Evolutionary conservation across 2,329 filamentous ascomycete genomes (phyloP), one percentile per base, ranked within the genome.

Genomic region (Samsoniella hepiali): DNA sequence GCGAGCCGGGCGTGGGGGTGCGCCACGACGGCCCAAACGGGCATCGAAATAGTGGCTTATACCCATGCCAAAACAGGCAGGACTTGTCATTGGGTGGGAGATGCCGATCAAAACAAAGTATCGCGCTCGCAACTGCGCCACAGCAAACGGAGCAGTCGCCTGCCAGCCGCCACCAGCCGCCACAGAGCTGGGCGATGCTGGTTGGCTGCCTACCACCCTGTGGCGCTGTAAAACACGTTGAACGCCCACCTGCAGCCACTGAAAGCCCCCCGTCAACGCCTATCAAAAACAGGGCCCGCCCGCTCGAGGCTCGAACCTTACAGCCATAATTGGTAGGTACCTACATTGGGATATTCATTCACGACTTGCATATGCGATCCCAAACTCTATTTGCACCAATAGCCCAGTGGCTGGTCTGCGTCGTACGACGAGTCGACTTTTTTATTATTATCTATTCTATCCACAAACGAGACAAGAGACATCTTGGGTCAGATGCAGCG

Each of bases 391-490:
- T 53, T 60, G 17, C 17, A 44, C 45, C 7, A 32, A 34, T 50
- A 51, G 34, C 45, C 58, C 27, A n/a, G 36, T 45, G 27, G 36
- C 38, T 34, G 47, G 42, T 54, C 49, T 61, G 32, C 42, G 27
- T 47, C 55, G 40, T 38, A 50, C 22, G 57, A 40, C 31, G 31
- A 10, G 31, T 32, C n/a, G 53, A 13, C 11, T 7, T 42, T 2
- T 5, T 15, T n/a, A n/a, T 44, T 6, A 6, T 15, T 36, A 9
- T 42, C 27, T 31, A 2, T 31, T n/a, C 9, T 44, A 42, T 60
- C 58, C 45, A 53, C 58, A 42, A 31, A 36, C 36, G 58, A 54
- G 58, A 45, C 54, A 61, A 61, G 50, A 54, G 50, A 61, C 29
- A 51, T 29, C 49, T 55, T 38, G 58, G 34, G 29, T 13, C 5